These are phyloP conservation scores for Wallacemonas sp. DNA, from an alignment of 208 protist genomes.

Conservation along the genomic window DNA sequence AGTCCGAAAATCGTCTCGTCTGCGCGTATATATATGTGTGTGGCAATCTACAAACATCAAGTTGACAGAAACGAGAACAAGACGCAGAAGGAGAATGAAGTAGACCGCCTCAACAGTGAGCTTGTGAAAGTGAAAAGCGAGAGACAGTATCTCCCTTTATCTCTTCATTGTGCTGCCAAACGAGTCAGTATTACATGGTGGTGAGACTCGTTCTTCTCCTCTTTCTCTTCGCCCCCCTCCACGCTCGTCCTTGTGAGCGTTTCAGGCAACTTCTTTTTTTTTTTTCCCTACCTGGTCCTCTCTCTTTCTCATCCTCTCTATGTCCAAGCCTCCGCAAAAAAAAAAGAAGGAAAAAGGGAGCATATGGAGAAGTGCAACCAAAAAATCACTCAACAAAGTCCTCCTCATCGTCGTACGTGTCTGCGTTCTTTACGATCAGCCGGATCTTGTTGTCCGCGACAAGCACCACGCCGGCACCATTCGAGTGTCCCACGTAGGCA, in stretches of 20 bases:
- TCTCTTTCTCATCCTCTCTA: background rate
- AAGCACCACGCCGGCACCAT: slow-evolving; percentile 90
- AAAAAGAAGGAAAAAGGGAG: slow-evolving; percentile 18
- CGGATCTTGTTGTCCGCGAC: slow-evolving; percentile 89
- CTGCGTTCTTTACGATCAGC: slow-evolving; percentile 90
- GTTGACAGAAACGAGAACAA: too few relatives aligned
- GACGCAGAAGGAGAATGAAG: too few relatives aligned
- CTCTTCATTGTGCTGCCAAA: too few relatives aligned
- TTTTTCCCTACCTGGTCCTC: slow-evolving; percentile 3
- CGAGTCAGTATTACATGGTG: too few relatives aligned
- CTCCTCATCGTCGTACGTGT: slow-evolving; percentile 62
- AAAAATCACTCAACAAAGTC: slow-evolving; percentile 13
- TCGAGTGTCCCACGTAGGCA: slow-evolving; percentile 91
- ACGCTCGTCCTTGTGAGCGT: too few relatives aligned
- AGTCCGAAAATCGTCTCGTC: background rate
- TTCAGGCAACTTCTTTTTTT: slow-evolving; percentile 20
- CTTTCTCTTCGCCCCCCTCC: slow-evolving; percentile 1
- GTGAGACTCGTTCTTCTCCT: background rate
- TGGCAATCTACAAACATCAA: background rate
- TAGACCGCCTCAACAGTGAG: too few relatives aligned
- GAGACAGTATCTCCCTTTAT: too few relatives aligned
- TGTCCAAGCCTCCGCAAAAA: background rate
- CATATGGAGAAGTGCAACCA: background rate
- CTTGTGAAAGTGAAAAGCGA: too few relatives aligned
- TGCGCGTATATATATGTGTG: background rate